These are phyloP conservation scores for Tricholoma bakamatsutake DNA, from an alignment of 768 basidiomycete species.

Conservation along the genomic window DNA sequence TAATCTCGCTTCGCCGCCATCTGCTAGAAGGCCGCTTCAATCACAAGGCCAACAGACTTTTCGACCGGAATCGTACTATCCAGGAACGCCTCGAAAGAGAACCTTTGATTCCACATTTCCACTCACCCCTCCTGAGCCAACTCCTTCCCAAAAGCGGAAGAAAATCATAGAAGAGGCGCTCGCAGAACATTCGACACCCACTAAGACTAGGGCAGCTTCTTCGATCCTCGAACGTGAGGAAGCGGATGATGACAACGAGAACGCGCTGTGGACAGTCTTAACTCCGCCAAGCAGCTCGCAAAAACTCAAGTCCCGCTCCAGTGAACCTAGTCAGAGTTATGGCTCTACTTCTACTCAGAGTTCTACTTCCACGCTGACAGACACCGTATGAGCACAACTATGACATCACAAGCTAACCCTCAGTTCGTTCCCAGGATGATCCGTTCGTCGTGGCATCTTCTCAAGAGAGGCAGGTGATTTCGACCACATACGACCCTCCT, in stretches of 20 bases:
- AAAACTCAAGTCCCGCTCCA: not conserved
- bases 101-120: not conserved
- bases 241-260: not conserved
- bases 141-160: conserved; percentile 16
- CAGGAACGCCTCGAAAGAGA: conserved; percentile 11
- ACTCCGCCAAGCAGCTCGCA: conserved; percentile 3
- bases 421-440: not conserved
- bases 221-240: not conserved
- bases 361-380: not conserved
- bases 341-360: not conserved
- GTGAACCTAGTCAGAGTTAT: not conserved
- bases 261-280: conserved; percentile 5
- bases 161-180: conserved; percentile 16
- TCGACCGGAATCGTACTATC: not conserved
- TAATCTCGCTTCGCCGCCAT: not conserved
- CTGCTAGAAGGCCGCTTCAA: not conserved
- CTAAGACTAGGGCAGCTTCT: not conserved
- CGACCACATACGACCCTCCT: not conserved
- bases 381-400: not conserved
- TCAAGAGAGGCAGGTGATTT: not conserved
- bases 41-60: not conserved
- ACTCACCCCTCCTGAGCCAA: not conserved
- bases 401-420: not conserved
- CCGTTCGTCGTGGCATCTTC: not conserved
- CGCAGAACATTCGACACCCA: not conserved